Evolutionary conservation across 495 filamentous ascomycete species (phyloP), one percentile per base, ranked within the genome.

Genomic region (Daldinia caldariorum): DNA sequence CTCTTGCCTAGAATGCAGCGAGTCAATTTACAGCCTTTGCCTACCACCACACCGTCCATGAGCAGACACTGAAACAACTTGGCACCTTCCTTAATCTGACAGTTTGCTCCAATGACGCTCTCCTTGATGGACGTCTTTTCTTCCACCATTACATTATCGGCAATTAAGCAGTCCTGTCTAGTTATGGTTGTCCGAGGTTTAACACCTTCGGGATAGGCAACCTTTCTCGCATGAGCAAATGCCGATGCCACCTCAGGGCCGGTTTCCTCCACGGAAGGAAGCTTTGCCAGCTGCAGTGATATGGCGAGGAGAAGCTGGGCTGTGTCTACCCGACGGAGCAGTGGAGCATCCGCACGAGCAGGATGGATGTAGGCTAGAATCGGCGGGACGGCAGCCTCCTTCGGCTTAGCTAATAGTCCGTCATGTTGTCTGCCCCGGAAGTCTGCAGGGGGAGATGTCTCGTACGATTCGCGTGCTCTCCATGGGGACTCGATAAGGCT

Each of bases 291-390:
- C 67, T 88, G 87, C n/a, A 97, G 88, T 1, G 93, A 97, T 34
- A 91, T 84, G 53, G 88, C 85, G 0, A 97, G 85, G 2, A 98
- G 89, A 18, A 96, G 84, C 34, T 92, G 86, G 0, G 91, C 85
- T 18, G 91, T 97, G 74, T 99, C 95, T 26, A 97, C 91, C 20
- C 95, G 91, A 56, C 94, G 88, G 63, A 97, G 88, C 9, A 97
- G 81, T 1, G 89, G 89, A 1, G 70, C 66, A 18, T 77, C 43
- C 7, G 78, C 69, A 35, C 54, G 35, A 2, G 75, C 78, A 72
- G 78, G 88, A 72, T 94, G 89, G 51, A 96, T 81, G 75, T 96
- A 94, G 38, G 92, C 90, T 0, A 94, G 83, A 29, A 97, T 86
- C 7, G 91, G 90, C 2, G 93, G 92, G 2, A 91, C 74, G 9